Conservation (phyloP, 2,329 filamentous ascomycete genomes). For the Colletotrichum karsti region DNA sequence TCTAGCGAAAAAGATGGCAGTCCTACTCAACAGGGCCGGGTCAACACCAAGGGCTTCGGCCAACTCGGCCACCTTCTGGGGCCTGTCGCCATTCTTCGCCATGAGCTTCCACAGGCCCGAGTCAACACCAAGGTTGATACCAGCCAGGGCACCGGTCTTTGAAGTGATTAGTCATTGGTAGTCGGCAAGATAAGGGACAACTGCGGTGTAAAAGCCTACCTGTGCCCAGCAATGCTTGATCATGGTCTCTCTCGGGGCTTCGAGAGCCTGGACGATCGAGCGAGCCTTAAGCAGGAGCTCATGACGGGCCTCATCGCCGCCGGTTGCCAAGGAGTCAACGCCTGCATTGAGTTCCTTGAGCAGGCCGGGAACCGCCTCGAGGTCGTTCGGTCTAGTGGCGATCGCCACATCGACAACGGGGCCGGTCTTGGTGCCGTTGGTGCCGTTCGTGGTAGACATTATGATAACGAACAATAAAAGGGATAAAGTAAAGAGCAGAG, state of each 20-base stretch:
- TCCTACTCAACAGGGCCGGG: slow-evolving; percentile 3
- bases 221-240: slow-evolving; percentile 55
- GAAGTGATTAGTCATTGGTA: background rate
- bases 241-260: slow-evolving; percentile 58
- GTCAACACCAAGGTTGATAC: slow-evolving; percentile 41
- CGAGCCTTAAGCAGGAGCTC: slow-evolving; percentile 44
- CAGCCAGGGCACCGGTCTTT: slow-evolving; percentile 35
- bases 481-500: background rate
- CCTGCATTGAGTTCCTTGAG: slow-evolving; percentile 16
- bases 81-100: slow-evolving; percentile 35
- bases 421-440: background rate
- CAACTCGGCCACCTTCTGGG: slow-evolving; percentile 41
- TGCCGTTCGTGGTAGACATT: background rate
- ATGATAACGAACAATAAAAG: background rate
- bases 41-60: slow-evolving; percentile 38
- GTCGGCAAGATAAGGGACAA: background rate
- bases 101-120: slow-evolving; percentile 46
- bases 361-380: slow-evolving; percentile 22
- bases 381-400: slow-evolving; percentile 28
- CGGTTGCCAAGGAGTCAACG: background rate
- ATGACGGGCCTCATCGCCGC: slow-evolving; percentile 32
- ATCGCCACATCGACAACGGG: slow-evolving; percentile 4
- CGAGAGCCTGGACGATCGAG: slow-evolving; percentile 41
- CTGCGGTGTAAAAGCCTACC: slow-evolving; percentile 31
- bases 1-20: no score